These are phyloP conservation scores for Ophiocordyceps robertsii DNA, from an alignment of 2,329 filamentous ascomycete species.

Conservation along the genomic window DNA sequence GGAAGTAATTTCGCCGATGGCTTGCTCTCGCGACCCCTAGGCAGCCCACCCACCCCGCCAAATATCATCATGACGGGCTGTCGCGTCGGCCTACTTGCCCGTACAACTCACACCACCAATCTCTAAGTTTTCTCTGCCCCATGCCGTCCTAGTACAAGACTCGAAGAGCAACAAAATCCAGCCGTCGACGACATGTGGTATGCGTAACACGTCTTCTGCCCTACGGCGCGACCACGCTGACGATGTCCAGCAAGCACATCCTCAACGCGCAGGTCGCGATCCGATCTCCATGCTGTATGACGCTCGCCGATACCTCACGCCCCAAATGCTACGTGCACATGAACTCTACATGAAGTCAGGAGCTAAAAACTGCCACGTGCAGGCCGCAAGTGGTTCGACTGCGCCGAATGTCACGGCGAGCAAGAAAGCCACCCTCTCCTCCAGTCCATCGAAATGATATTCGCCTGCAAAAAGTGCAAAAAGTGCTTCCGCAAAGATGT, in stretches of 20 bases:
- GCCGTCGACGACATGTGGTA: conserved; percentile 24
- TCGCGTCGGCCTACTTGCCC: not conserved
- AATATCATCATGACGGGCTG: not conserved
- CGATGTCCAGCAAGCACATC: conserved; percentile 71
- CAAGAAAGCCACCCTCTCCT: conserved; percentile 62
- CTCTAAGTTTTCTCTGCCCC: not conserved
- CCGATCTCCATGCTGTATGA: conserved; percentile 85
- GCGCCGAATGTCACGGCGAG: conserved; percentile 85
- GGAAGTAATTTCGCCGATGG: not conserved
- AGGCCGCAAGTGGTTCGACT: conserved; percentile 98
- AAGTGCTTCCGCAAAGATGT: conserved; percentile 96
- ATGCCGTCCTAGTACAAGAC: not conserved
- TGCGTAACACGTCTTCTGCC: conserved; percentile 1
- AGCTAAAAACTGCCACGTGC: not conserved
- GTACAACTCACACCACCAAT: not conserved
- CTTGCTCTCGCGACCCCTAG: not conserved
- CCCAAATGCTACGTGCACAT: not conserved
- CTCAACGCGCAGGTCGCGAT: conserved; percentile 97
- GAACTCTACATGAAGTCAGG: too few relatives aligned
- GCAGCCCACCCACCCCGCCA: not conserved
- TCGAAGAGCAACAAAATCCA: not conserved
- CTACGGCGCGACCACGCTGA: not conserved
- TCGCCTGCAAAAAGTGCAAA: conserved; percentile 97
- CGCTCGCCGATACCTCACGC: not conserved
- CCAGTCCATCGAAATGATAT: conserved; percentile 76